These are phyloP conservation scores for Starmera pachycereana DNA, from an alignment of 805 yeast genomes.

Conservation along the genomic window DNA sequence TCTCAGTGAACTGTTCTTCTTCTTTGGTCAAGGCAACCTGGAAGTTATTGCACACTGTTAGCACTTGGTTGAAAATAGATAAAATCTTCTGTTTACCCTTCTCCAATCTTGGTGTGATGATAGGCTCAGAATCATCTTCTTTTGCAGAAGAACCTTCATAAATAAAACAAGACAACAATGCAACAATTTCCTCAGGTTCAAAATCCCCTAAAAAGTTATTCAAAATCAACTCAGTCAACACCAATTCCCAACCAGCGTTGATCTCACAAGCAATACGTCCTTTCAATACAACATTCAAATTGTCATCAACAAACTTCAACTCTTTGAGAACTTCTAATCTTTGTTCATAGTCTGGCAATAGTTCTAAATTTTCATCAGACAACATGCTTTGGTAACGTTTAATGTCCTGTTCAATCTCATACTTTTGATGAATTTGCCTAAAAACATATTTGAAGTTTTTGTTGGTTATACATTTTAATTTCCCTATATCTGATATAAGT, in stretches of 20 bases:
- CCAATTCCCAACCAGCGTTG: conserved; percentile 84
- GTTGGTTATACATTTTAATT: conserved; percentile 20
- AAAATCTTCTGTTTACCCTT: conserved; percentile 57
- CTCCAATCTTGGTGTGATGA: conserved; percentile 70
- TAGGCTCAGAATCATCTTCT: conserved; percentile 43
- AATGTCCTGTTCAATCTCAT: conserved; percentile 38
- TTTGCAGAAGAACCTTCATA: conserved; percentile 69
- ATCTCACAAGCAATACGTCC: conserved; percentile 93
- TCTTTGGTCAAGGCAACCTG: conserved; percentile 74
- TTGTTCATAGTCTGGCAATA: conserved; percentile 90
- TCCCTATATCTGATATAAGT: conserved; percentile 21
- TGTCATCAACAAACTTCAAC: conserved; percentile 72
- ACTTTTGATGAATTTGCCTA: conserved; percentile 34
- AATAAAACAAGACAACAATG: conserved; percentile 82
- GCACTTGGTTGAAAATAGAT: conserved; percentile 55
- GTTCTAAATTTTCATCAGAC: conserved; percentile 80
- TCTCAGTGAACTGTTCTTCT: conserved; percentile 74
- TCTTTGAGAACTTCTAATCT: conserved; percentile 67
- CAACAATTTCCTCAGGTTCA: conserved; percentile 96
- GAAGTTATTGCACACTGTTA: conserved; percentile 50
- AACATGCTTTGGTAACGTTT: conserved; percentile 47
- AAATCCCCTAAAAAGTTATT: conserved; percentile 90
- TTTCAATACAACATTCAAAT: conserved; percentile 70
- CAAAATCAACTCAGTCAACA: conserved; percentile 77
- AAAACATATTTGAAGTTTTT: conserved; percentile 36